A percentile compares a stretch with the other conserved stretches of the same genome.
These are phyloP conservation scores for Candida sithepensis DNA, from an alignment of 805 yeast species.

Conservation along the genomic window DNA sequence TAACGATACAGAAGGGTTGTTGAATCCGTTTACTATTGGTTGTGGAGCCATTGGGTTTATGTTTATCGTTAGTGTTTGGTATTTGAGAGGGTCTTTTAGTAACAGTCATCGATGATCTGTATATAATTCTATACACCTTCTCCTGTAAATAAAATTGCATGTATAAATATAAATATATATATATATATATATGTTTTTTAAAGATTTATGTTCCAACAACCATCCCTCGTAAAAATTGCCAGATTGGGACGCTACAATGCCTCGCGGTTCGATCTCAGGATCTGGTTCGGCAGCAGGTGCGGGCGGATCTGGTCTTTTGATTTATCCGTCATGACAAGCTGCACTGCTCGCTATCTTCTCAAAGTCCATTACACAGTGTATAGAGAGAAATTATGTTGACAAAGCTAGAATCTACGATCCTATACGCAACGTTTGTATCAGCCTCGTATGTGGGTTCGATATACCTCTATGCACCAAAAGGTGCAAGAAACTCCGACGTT, in stretches of 20 bases:
- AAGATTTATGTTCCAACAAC: not conserved
- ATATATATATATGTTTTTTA: too few species aligned
- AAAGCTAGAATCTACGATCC: constrained; percentile 10
- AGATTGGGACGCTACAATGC: not conserved
- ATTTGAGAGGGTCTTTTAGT: constrained; percentile 46
- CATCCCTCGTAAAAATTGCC: not conserved
- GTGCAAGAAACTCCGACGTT: constrained; percentile 38
- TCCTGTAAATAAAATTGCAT: not conserved
- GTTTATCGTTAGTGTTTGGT: constrained; percentile 60
- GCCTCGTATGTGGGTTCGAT: constrained; percentile 44
- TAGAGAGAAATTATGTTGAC: not conserved
- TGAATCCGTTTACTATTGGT: constrained; percentile 55
- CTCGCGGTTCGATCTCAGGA: not conserved
- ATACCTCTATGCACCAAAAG: constrained; percentile 25
- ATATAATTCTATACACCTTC: not conserved
- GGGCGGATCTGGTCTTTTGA: too few species aligned
- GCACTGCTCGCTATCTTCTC: too few species aligned
- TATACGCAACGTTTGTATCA: constrained; percentile 35
- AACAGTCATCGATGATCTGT: constrained; percentile 2
- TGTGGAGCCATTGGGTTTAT: constrained; percentile 69
- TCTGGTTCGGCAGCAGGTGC: not conserved
- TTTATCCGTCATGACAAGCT: too few species aligned
- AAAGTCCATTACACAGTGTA: too few species aligned
- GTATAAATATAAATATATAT: not conserved
- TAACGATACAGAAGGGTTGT: constrained; percentile 38